Percentiles rank a stretch among this genome's conserved stretches.
Evolutionary conservation across 192 early-diverging fungal genomes (phyloP).

Genomic region (Nowakowskiella sp.): DNA sequence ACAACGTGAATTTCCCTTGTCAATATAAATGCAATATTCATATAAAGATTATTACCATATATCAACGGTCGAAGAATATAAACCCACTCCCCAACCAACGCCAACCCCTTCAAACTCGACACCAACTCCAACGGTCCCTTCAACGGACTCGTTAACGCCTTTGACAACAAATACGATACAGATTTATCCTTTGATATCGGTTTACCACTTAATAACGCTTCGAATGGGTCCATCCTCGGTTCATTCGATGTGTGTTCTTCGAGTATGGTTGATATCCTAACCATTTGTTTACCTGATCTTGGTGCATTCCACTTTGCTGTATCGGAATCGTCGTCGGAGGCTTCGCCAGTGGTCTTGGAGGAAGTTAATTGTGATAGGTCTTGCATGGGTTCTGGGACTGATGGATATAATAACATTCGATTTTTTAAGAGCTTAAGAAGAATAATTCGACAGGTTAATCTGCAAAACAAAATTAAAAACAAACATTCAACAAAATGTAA

Average conservation of each 20-base stretch:
- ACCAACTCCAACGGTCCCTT: conserved; percentile 64
- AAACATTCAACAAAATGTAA: conserved; percentile 2
- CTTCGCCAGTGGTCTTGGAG: conserved; percentile 9
- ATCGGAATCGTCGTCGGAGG: conserved; percentile 27
- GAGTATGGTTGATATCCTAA: conserved; percentile 11
- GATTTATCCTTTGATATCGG: conserved; percentile 17
- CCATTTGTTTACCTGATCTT: no score
- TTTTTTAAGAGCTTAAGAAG: conserved; percentile 43
- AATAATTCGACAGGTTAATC: conserved; percentile 37
- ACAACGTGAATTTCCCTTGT: not conserved
- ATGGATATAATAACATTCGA: conserved; percentile 52
- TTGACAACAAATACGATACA: conserved; percentile 23
- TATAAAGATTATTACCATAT: conserved; percentile 52
- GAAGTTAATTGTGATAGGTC: conserved; percentile 44
- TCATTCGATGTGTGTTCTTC: conserved; percentile 15
- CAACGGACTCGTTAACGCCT: conserved; percentile 55
- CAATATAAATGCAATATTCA: not conserved
- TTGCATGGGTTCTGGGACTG: conserved; percentile 59
- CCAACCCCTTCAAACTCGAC: conserved; percentile 37
- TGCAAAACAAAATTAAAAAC: conserved; percentile 12
- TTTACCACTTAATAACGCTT: conserved; percentile 24
- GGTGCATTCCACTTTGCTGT: conserved; percentile 22
- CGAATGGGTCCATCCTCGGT: conserved; percentile 39
- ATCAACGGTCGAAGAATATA: conserved; percentile 79
- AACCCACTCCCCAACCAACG: conserved; percentile 62